Conservation (phyloP, 1,284 basidiomycete species). For the Microbotryum intermedium region DNA sequence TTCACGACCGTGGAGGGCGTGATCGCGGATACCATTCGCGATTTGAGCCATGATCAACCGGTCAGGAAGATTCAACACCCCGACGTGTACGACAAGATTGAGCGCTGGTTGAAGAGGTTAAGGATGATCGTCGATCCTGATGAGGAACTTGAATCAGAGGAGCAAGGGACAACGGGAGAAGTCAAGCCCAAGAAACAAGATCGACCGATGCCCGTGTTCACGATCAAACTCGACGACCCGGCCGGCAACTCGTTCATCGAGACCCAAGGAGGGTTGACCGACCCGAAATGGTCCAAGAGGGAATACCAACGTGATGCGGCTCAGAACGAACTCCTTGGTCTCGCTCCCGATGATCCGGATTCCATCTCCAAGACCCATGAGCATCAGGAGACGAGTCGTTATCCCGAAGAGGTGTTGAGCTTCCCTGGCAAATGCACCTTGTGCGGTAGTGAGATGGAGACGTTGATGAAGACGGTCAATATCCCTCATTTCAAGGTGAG, state of each 20-base stretch:
- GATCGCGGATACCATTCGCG: slow-evolving; percentile 71
- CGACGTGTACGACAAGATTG: slow-evolving; percentile 66
- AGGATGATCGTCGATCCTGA: slow-evolving; percentile 60
- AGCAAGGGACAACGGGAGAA: slow-evolving; percentile 36
- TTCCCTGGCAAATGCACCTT: slow-evolving; percentile 86
- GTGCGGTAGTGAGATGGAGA: slow-evolving; percentile 74
- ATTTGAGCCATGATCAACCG: slow-evolving; percentile 77
- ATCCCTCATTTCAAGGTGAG: slow-evolving; percentile 96
- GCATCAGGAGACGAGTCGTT: slow-evolving; percentile 41
- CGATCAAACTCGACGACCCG: slow-evolving; percentile 82
- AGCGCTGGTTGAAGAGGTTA: slow-evolving; percentile 61
- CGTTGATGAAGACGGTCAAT: slow-evolving; percentile 90
- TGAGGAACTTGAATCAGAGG: slow-evolving; percentile 49
- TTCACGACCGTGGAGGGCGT: slow-evolving; percentile 94
- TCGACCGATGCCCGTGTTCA: slow-evolving; percentile 58
- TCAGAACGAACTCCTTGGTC: slow-evolving; percentile 75
- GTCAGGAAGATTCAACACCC: slow-evolving; percentile 76
- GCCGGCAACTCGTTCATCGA: slow-evolving; percentile 92
- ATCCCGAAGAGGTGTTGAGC: slow-evolving; percentile 74
- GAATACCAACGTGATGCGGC: slow-evolving; percentile 73
- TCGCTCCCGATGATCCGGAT: slow-evolving; percentile 43
- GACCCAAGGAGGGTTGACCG: slow-evolving; percentile 60
- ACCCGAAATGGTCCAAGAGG: slow-evolving; percentile 88
- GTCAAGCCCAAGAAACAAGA: slow-evolving; percentile 29
- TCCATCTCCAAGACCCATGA: neutral